Percentiles rank a stretch among this genome's conserved stretches.
These are phyloP conservation scores for Gomphus sp. DNA, from an alignment of 1,284 basidiomycete genomes.

Conservation along the genomic window DNA sequence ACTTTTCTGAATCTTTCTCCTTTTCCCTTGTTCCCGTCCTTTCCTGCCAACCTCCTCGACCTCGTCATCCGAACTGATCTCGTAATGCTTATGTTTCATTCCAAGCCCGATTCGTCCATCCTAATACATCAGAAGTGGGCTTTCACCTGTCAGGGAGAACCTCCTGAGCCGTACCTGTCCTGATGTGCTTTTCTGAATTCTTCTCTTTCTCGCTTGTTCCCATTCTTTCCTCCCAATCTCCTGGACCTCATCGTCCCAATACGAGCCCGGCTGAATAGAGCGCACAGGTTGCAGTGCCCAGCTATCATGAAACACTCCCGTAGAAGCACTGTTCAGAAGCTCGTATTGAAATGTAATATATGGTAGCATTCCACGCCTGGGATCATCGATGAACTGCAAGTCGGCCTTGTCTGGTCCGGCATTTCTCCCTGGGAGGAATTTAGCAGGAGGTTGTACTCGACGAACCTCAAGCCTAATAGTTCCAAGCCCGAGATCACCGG, in stretches of 20 bases:
- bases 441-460: neutral
- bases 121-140: no score
- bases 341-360: neutral
- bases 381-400: neutral
- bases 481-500: neutral
- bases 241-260: neutral
- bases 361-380: neutral
- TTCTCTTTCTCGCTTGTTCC: neutral
- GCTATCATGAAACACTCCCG: neutral
- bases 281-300: neutral
- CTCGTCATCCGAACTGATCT: no score
- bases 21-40: no score
- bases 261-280: neutral
- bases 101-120: no score
- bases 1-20: no score
- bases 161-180: no score
- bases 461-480: neutral
- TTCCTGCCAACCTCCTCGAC: no score
- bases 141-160: no score
- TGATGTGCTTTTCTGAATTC: neutral
- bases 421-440: neutral
- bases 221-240: neutral
- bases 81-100: no score
- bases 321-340: neutral
- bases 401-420: neutral